Evolutionary conservation across 129 eudicot genomes (phyloP).

Genomic region (Ambrosia artemisiifolia): DNA sequence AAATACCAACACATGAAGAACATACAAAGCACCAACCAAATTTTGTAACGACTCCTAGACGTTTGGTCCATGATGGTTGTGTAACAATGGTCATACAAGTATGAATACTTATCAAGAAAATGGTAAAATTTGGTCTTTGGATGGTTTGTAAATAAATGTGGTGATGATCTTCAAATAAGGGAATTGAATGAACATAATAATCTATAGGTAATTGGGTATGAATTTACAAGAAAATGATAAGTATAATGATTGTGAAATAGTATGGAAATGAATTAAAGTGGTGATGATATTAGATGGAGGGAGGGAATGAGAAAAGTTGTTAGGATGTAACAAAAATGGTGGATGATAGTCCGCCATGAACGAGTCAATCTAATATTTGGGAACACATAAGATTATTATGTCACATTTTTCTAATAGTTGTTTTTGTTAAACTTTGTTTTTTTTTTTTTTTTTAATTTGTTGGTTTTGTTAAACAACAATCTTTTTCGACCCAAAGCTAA

Average conservation of each 20-base stretch:
- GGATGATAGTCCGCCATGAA: constrained; percentile 33
- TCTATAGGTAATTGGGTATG: too few species aligned
- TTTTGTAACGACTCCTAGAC: constrained; percentile 40
- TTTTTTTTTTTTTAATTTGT: too few species aligned
- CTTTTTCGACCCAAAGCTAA: too few species aligned
- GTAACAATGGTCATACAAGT: background rate
- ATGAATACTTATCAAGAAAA: background rate
- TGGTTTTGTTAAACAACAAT: too few species aligned
- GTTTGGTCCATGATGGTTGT: constrained; percentile 20
- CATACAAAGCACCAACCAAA: constrained; percentile 46
- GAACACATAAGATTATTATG: constrained; percentile 5
- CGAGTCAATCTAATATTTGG: constrained; percentile 18
- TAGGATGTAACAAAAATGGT: constrained; percentile 25
- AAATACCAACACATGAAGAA: constrained; percentile 60
- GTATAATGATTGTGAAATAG: too few species aligned
- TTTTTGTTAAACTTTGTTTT: background rate
- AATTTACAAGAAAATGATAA: too few species aligned
- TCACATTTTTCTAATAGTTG: background rate
- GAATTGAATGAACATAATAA: too few species aligned
- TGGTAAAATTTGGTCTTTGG: background rate
- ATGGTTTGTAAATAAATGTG: background rate
- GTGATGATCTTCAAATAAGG: background rate
- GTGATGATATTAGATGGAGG: background rate
- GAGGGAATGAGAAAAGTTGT: constrained; percentile 19
- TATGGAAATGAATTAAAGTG: background rate